These are phyloP conservation scores for Boletus rubescentipes DNA, from an alignment of 768 basidiomycete species.

Conservation along the genomic window DNA sequence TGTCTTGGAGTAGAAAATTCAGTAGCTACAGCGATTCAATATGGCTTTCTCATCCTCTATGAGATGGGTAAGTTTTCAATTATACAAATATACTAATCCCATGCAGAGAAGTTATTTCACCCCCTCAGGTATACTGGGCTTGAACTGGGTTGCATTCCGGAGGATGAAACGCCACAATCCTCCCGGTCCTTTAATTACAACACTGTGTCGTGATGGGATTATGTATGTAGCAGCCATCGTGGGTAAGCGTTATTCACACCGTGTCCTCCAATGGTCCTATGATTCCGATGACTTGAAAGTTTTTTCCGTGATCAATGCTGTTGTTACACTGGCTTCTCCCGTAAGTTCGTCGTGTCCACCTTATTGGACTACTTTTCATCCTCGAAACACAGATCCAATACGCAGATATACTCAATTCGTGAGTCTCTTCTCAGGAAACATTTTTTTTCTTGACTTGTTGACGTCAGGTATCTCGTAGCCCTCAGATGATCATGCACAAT, in stretches of 20 bases:
- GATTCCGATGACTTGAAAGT: constrained; percentile 1
- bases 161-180: constrained; percentile 12
- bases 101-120: background rate
- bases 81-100: background rate
- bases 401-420: constrained; percentile 19
- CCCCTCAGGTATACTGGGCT: constrained; percentile 13
- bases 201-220: constrained; percentile 18
- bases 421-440: background rate
- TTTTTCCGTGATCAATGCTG: constrained; percentile 19
- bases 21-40: constrained; percentile 10
- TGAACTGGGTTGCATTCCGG: constrained; percentile 18
- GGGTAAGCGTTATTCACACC: constrained; percentile 2
- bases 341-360: background rate
- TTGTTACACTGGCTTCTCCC: constrained; percentile 5
- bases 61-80: constrained; percentile 9
- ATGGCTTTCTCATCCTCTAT: constrained; percentile 12
- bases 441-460: background rate
- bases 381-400: constrained; percentile 9
- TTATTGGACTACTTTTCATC: background rate
- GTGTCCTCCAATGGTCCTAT: background rate
- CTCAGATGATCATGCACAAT: constrained; percentile 23
- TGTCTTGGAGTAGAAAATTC: constrained; percentile 6
- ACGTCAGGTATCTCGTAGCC: constrained; percentile 4
- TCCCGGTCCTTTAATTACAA: constrained; percentile 10
- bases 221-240: constrained; percentile 19